These are phyloP conservation scores for Penicillium verhagenii DNA, from an alignment of 495 filamentous ascomycete species.

Conservation along the genomic window DNA sequence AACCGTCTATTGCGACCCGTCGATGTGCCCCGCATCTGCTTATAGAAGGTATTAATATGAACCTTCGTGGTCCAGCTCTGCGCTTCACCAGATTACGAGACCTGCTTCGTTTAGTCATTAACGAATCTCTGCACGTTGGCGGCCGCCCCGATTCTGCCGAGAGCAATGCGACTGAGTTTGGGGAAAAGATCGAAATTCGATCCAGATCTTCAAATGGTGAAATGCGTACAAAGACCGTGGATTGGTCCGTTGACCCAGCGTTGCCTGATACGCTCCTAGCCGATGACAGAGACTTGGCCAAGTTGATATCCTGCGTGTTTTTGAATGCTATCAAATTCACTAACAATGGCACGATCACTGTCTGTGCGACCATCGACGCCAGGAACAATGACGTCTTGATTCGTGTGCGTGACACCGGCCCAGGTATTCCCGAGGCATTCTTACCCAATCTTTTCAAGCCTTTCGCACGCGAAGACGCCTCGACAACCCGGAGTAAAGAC, in stretches of 20 bases:
- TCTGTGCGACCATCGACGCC: conserved; percentile 53
- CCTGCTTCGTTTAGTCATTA: conserved; percentile 64
- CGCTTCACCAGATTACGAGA: conserved; percentile 64
- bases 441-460: conserved; percentile 72
- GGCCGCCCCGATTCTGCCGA: conserved; percentile 69
- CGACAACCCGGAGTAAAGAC: conserved; percentile 68
- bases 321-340: conserved; percentile 83
- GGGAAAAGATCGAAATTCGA: conserved; percentile 66
- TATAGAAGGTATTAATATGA: conserved; percentile 47
- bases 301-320: conserved; percentile 71
- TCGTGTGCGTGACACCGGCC: conserved; percentile 66
- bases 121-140: conserved; percentile 69
- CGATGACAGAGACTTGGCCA: conserved; percentile 71
- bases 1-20: conserved; percentile 40
- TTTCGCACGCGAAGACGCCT: conserved; percentile 71
- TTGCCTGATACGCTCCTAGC: conserved; percentile 67
- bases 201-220: conserved; percentile 59
- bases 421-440: conserved; percentile 70
- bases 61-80: conserved; percentile 40
- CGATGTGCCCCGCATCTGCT: conserved; percentile 43
- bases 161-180: conserved; percentile 56
- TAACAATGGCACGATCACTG: conserved; percentile 61
- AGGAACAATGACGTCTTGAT: conserved; percentile 58
- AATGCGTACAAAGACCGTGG: conserved; percentile 58
- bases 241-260: conserved; percentile 63